phyloP scores from a whole-genome alignment of 2,329 filamentous ascomycete species.

The Anisogramma anomala region DNA sequence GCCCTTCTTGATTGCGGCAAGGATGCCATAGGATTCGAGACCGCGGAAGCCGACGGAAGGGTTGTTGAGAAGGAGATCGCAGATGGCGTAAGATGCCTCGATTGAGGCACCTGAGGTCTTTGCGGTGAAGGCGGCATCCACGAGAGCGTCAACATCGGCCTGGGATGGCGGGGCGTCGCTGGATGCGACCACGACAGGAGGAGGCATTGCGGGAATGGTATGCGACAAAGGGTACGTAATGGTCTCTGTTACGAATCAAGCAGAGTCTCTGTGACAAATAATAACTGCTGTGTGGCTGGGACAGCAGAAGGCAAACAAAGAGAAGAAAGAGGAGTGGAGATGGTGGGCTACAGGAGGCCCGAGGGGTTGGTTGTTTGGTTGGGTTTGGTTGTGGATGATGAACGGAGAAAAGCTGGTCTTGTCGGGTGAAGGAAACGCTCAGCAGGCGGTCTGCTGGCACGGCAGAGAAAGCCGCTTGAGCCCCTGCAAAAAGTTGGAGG shows the following conservation, averaged over 20 bases:
- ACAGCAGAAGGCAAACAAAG: neutral
- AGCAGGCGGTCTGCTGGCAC: neutral
- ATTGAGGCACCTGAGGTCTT: conserved; percentile 58
- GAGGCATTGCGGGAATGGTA: conserved; percentile 15
- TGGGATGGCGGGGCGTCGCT: conserved; percentile 40
- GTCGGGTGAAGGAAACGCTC: neutral
- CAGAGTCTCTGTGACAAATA: neutral
- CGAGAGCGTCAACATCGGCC: conserved; percentile 52
- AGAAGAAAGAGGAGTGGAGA: conserved; percentile 12
- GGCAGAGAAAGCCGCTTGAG: neutral
- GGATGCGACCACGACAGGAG: conserved; percentile 18
- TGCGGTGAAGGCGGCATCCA: conserved; percentile 58
- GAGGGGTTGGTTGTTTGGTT: neutral
- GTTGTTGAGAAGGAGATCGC: conserved; percentile 44
- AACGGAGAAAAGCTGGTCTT: neutral
- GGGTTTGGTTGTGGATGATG: neutral
- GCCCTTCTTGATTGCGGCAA: conserved; percentile 54
- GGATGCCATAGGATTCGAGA: conserved; percentile 40
- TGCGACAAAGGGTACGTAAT: conserved; percentile 7
- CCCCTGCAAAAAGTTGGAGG: conserved; percentile 1
- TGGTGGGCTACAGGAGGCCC: conserved; percentile 11
- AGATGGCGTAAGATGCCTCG: conserved; percentile 50
- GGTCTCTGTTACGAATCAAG: neutral
- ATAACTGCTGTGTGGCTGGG: neutral
- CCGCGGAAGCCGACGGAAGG: conserved; percentile 38